A percentile compares a stretch with the other conserved stretches of the same genome.
These are phyloP conservation scores for Lasiodiplodia sp. DNA, from an alignment of 2,329 filamentous ascomycete species.

Conservation along the genomic window DNA sequence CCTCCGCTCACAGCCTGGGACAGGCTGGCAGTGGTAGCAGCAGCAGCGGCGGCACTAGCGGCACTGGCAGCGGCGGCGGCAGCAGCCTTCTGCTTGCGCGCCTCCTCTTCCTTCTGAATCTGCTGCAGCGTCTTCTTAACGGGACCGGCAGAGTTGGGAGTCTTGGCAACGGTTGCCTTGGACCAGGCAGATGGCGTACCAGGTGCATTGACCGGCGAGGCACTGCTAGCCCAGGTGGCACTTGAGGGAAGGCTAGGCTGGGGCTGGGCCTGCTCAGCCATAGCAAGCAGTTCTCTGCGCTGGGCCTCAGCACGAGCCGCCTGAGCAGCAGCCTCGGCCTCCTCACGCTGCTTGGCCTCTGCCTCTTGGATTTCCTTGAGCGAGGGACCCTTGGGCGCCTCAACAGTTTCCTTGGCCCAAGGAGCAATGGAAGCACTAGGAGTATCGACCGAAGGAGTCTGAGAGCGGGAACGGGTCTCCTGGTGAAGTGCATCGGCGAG, in stretches of 20 bases:
- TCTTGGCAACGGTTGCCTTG: constrained; percentile 61
- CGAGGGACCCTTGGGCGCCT: constrained; percentile 82
- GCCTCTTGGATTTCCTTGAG: constrained; percentile 96
- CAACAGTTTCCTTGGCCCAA: constrained; percentile 86
- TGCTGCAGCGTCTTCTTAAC: constrained; percentile 91
- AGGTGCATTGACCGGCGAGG: constrained; percentile 72
- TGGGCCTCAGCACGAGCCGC: constrained; percentile 78
- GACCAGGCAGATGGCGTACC: constrained; percentile 65
- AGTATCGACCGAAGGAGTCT: constrained; percentile 73
- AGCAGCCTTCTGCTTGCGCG: constrained; percentile 78
- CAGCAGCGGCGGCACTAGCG: constrained; percentile 51
- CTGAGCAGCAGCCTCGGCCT: constrained; percentile 81
- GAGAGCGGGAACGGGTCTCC: constrained; percentile 75
- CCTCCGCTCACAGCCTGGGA: constrained; percentile 53
- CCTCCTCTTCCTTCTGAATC: constrained; percentile 95
- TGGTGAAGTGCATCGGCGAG: constrained; percentile 76
- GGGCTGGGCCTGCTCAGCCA: constrained; percentile 66
- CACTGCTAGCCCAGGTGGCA: constrained; percentile 83
- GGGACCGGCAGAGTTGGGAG: constrained; percentile 47
- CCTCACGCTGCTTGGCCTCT: constrained; percentile 90
- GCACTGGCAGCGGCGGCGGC: constrained; percentile 57
- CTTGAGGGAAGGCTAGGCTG: constrained; percentile 83
- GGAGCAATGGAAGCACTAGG: constrained; percentile 80
- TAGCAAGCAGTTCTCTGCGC: constrained; percentile 77
- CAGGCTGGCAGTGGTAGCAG: constrained; percentile 45